These are phyloP conservation scores for Orbilia blumenaviensis DNA, from an alignment of 2,329 filamentous ascomycete species.

Conservation along the genomic window DNA sequence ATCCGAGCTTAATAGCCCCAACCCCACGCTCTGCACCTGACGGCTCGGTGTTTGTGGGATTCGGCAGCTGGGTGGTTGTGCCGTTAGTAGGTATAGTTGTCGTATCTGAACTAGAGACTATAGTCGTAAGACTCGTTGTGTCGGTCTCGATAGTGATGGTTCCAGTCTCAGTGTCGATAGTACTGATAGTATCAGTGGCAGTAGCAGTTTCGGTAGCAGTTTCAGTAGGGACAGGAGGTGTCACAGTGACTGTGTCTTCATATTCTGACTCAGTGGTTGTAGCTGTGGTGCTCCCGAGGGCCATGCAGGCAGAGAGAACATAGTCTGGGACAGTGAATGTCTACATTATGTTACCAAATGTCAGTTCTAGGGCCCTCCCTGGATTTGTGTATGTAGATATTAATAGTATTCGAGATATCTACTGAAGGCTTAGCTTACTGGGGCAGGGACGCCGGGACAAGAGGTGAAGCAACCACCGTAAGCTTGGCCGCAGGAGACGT, in stretches of 20 bases:
- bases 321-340: constrained; percentile 26
- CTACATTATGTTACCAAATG: constrained; percentile 16
- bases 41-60: neutral
- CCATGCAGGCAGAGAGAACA: constrained; percentile 29
- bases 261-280: neutral
- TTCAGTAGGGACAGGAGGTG: neutral
- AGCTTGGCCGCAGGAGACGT: constrained; percentile 35
- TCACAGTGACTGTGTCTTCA: neutral
- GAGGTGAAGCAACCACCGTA: constrained; percentile 38
- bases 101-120: neutral
- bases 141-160: constrained; percentile 28
- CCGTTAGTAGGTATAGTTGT: neutral
- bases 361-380: too few relatives aligned
- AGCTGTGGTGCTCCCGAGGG: constrained; percentile 4
- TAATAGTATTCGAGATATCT: neutral
- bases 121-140: neutral
- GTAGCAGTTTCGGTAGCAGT: constrained; percentile 10
- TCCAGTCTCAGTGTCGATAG: constrained; percentile 22
- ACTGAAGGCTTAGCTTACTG: neutral
- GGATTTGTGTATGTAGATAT: too few relatives aligned
- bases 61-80: neutral
- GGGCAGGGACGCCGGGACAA: constrained; percentile 19
- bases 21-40: neutral
- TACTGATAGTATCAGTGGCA: constrained; percentile 10
- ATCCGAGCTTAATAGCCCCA: neutral